Percentiles rank a stretch among this genome's conserved stretches.
These are phyloP conservation scores for Boletus tomentosulus DNA, from an alignment of 768 basidiomycete species.

Conservation along the genomic window DNA sequence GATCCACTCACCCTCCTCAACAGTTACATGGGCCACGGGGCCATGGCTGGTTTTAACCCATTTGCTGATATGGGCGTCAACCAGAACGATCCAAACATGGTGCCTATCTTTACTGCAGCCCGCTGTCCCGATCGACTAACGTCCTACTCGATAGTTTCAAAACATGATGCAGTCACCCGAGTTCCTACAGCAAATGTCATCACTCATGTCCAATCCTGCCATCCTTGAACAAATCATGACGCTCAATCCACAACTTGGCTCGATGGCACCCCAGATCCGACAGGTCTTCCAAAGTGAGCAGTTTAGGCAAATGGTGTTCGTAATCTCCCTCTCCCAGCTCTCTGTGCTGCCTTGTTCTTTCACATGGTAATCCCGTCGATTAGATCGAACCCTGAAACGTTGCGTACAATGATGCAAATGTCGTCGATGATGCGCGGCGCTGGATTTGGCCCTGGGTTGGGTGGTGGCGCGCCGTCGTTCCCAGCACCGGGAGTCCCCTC, in stretches of 20 bases:
- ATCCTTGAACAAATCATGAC: slow-evolving; percentile 84
- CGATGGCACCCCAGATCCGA: slow-evolving; percentile 78
- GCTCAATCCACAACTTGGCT: slow-evolving; percentile 69
- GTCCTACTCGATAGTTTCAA: slow-evolving; percentile 51
- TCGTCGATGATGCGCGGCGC: slow-evolving; percentile 32
- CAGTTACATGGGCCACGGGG: slow-evolving; percentile 69
- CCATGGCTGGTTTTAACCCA: slow-evolving; percentile 85
- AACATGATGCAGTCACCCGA: slow-evolving; percentile 81
- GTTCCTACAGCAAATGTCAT: slow-evolving; percentile 84
- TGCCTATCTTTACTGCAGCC: slow-evolving; percentile 32
- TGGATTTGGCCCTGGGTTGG: slow-evolving; percentile 32
- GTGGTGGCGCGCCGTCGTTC: slow-evolving; percentile 38
- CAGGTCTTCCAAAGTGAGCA: slow-evolving; percentile 71
- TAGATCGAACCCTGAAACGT: slow-evolving; percentile 71
- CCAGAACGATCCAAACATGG: slow-evolving; percentile 91
- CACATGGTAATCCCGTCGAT: background rate
- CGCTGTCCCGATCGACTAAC: background rate
- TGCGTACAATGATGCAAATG: slow-evolving; percentile 78
- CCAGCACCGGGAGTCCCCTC: slow-evolving; percentile 61
- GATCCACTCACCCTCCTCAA: slow-evolving; percentile 86
- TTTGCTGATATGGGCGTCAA: slow-evolving; percentile 91
- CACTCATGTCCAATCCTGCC: slow-evolving; percentile 83
- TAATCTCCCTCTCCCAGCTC: slow-evolving; percentile 1
- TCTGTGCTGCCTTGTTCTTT: background rate
- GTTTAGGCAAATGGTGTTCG: slow-evolving; percentile 74